Evolutionary conservation across 768 basidiomycete species (phyloP), one percentile per base, ranked within the genome.

Genomic region (Suillus brevipes): DNA sequence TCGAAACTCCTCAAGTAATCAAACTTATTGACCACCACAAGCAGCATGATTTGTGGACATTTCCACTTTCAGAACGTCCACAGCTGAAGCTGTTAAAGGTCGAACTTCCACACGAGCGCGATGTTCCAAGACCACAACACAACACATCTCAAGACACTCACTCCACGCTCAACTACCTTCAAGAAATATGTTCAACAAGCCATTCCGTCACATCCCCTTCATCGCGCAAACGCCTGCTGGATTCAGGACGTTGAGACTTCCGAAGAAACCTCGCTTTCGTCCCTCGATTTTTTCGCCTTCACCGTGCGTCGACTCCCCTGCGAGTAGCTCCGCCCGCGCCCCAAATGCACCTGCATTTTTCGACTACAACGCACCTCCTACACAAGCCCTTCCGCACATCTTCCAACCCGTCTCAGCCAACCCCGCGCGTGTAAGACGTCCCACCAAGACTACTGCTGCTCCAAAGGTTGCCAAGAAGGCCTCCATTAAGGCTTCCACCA

Each of bases 201-300:
- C 65, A 28, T 53, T 37, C 28, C 45, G 66, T 57, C 73, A 66
- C 38, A 20, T 69, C 47, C 43, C 70, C n/a, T 68, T 55, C 20
- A 43, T 55, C 38, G 10, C 42, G 16, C 61, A 66, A 45, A 52
- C 55, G 40, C 62, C 74, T 73, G 70, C 76, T 67, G 73, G 74
- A 14, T 36, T 72, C 74, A 75, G 75, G 71, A 42, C 71, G 37
- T 40, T 49, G 13, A 64, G 70, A 50, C 65, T 63, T 16, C 31
- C 61, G 38, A 62, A 64, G 28, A 47, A 64, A 10, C 67, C 58
- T 31, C 68, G 60, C 65, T 70, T 76, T 42, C 38, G 18, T 59
- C 38, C 18, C 9, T 42, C 6, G 5, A 59, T 59, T 59, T 42
- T 42, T 31, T 59, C 38, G 25, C 28, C 64, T 52, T 6, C 50